Conservation (phyloP, 805 yeast species). For the Myxozyma udenii region DNA sequence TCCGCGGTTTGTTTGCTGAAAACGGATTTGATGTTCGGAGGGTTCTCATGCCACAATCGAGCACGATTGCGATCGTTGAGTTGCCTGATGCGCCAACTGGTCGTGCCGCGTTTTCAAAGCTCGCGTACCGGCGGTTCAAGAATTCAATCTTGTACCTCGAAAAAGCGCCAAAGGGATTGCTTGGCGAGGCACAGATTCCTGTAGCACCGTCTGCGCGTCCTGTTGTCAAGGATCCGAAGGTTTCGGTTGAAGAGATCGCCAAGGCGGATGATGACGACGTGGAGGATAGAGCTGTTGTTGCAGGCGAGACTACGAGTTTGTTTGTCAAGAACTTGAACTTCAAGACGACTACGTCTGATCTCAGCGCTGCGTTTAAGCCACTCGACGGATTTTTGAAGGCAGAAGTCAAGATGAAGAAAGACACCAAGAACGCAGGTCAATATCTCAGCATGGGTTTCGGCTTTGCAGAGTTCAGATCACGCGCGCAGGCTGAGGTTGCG, state of each 20-base stretch:
- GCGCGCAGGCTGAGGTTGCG: slow-evolving; percentile 75
- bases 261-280: slow-evolving; percentile 35
- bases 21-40: slow-evolving; percentile 71
- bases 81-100: slow-evolving; percentile 79
- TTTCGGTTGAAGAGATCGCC: slow-evolving; percentile 13
- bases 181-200: slow-evolving; percentile 50
- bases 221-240: slow-evolving; percentile 30
- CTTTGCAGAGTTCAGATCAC: slow-evolving; percentile 81
- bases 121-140: slow-evolving; percentile 84
- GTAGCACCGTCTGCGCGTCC: slow-evolving; percentile 34
- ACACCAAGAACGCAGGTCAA: slow-evolving; percentile 65
- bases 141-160: slow-evolving; percentile 85
- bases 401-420: slow-evolving; percentile 81
- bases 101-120: slow-evolving; percentile 81
- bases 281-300: slow-evolving; percentile 42
- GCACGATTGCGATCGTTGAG: slow-evolving; percentile 92
- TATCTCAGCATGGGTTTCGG: slow-evolving; percentile 96
- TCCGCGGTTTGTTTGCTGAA: slow-evolving; percentile 75
- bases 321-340: slow-evolving; percentile 92
- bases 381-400: slow-evolving; percentile 80
- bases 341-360: slow-evolving; percentile 59
- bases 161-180: slow-evolving; percentile 85
- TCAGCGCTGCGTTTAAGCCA: slow-evolving; percentile 61
- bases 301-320: slow-evolving; percentile 66
- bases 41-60: slow-evolving; percentile 91